A percentile compares a stretch with the other conserved stretches of the same genome.
Evolutionary conservation across 2,329 filamentous ascomycete species (phyloP).

Genomic region (Fusarium mexicanum): DNA sequence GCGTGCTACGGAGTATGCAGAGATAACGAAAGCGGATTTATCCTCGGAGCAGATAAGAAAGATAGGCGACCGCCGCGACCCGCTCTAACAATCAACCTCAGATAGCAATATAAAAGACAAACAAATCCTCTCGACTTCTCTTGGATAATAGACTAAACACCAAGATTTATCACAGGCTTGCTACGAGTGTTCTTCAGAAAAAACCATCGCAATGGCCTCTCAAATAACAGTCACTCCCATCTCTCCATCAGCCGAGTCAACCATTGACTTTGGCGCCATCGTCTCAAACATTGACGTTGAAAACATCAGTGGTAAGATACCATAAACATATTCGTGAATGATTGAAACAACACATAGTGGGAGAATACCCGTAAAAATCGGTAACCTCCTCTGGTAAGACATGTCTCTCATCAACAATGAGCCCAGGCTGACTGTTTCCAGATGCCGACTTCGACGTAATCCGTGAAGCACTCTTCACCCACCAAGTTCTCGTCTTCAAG

Average conservation of each 20-base stretch:
- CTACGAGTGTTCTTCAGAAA: background rate
- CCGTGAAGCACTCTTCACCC: constrained; percentile 70
- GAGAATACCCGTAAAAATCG: constrained; percentile 68
- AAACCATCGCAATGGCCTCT: constrained; percentile 29
- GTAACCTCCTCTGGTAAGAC: constrained; percentile 67
- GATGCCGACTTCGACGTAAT: constrained; percentile 73
- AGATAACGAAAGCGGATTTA: background rate
- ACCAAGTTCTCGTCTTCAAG: constrained; percentile 78
- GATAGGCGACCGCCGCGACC: constrained; percentile 36
- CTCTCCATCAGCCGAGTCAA: constrained; percentile 48
- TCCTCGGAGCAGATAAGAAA: background rate
- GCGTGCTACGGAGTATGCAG: background rate
- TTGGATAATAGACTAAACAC: background rate
- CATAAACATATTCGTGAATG: background rate
- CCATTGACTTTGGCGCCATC: constrained; percentile 68
- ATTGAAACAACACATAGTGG: constrained; percentile 41
- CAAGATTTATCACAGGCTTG: background rate
- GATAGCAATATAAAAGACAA: constrained; percentile 14
- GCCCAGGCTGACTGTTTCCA: constrained; percentile 44
- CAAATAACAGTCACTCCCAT: constrained; percentile 51
- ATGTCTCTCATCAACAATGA: background rate
- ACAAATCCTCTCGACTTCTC: background rate
- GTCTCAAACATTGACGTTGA: constrained; percentile 69
- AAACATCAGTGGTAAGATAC: constrained; percentile 65
- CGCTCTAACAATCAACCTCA: background rate